phyloP scores from a whole-genome alignment of 108 stramenopile species.

The Parmales sp. region DNA sequence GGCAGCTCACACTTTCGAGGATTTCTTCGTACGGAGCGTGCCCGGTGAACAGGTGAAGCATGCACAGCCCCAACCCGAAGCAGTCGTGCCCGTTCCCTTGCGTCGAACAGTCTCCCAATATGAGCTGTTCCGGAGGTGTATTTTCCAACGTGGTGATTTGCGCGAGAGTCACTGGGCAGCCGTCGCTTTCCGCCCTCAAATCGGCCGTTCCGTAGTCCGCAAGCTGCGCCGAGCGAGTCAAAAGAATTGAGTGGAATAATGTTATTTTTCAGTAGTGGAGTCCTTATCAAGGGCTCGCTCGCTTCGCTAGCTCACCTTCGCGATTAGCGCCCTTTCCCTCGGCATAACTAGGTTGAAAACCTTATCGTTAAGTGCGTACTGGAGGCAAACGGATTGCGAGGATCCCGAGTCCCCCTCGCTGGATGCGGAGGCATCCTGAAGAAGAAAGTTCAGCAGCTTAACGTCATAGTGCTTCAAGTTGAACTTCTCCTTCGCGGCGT shows the following conservation, averaged over 20 bases:
- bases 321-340: conserved; percentile 44
- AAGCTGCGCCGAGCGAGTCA: too few species aligned
- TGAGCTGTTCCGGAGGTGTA: conserved; percentile 82
- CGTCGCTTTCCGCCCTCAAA: conserved; percentile 57
- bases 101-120: conserved; percentile 67
- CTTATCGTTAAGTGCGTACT: conserved; percentile 69
- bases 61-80: conserved; percentile 85
- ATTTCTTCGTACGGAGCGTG: conserved; percentile 94
- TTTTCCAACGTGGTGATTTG: conserved; percentile 97
- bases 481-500: conserved; percentile 64
- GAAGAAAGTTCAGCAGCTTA: conserved; percentile 93
- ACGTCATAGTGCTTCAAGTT: conserved; percentile 93
- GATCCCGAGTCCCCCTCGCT: conserved; percentile 15
- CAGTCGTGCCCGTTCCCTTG: conserved; percentile 83
- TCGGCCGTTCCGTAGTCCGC: conserved; percentile 96
- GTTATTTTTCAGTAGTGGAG: too few species aligned
- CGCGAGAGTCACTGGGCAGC: conserved; percentile 65
- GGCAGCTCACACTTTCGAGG: conserved; percentile 74
- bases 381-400: conserved; percentile 43
- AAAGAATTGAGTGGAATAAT: too few species aligned
- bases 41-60: conserved; percentile 91
- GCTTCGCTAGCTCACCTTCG: too few species aligned
- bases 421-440: conserved; percentile 32
- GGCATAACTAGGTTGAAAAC: conserved; percentile 55
- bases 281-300: too few species aligned